phyloP scores from a whole-genome alignment of 2,329 filamentous ascomycete genomes.

The Teratosphaeria destructans region DNA sequence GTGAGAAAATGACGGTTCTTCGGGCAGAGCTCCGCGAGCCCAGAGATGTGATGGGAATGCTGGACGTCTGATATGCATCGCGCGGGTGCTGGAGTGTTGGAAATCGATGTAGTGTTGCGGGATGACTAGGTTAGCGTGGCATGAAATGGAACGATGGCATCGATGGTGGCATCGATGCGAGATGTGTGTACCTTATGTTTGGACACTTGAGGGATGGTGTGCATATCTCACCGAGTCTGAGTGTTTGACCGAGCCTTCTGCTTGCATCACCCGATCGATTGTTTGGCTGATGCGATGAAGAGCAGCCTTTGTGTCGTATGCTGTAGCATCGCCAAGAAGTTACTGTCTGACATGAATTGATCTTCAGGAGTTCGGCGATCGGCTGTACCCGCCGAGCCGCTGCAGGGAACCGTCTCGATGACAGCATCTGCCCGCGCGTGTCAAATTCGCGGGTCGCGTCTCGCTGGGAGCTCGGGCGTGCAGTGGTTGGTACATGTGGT shows the following conservation, averaged over 20 bases:
- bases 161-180: background rate
- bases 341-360: background rate
- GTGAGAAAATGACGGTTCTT: constrained; percentile 25
- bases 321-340: too few species aligned
- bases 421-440: background rate
- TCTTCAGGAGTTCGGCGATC: background rate
- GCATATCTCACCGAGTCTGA: background rate
- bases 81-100: background rate
- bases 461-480: background rate
- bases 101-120: background rate
- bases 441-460: background rate
- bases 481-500: background rate
- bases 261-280: too few species aligned
- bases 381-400: background rate
- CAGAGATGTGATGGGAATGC: background rate
- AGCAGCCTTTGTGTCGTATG: too few species aligned
- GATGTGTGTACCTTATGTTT: background rate
- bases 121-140: background rate
- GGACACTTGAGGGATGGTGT: background rate
- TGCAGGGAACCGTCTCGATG: background rate
- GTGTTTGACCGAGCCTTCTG: background rate
- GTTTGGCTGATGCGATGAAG: too few species aligned
- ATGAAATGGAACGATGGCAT: background rate
- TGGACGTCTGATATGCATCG: background rate
- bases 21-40: background rate